Evolutionary conservation across 441 rosid genomes (phyloP).

Genomic region (Populus hybrid): DNA sequence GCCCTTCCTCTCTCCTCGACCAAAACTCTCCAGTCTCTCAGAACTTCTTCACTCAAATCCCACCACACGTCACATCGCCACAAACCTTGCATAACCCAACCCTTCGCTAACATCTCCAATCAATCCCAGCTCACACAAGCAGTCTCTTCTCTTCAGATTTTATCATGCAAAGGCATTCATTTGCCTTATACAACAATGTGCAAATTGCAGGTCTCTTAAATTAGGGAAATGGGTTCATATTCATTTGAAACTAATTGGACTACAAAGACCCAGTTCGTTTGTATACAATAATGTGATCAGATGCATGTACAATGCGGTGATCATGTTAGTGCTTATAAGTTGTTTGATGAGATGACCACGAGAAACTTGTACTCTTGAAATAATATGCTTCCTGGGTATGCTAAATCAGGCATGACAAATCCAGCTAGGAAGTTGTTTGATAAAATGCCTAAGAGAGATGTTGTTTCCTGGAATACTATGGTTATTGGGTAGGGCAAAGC

Average conservation of each 20-base stretch:
- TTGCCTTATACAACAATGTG: constrained; percentile 41
- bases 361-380: constrained; percentile 76
- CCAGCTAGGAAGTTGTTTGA: constrained; percentile 35
- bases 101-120: constrained; percentile 37
- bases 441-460: constrained; percentile 51
- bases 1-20: constrained; percentile 18
- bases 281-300: constrained; percentile 54
- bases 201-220: constrained; percentile 46
- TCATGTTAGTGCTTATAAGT: constrained; percentile 40
- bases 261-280: constrained; percentile 44
- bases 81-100: constrained; percentile 28
- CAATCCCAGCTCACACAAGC: constrained; percentile 45
- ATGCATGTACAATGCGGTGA: constrained; percentile 56
- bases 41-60: constrained; percentile 26
- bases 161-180: constrained; percentile 53
- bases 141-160: constrained; percentile 48
- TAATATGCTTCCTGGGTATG: constrained; percentile 65
- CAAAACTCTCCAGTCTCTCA: constrained; percentile 4
- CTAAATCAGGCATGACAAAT: constrained; percentile 53
- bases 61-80: constrained; percentile 23
- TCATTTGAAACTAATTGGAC: constrained; percentile 62
- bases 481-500: constrained; percentile 55
- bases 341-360: constrained; percentile 61
- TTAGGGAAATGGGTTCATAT: constrained; percentile 74
- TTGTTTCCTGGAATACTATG: constrained; percentile 84